Percentiles rank a stretch among this genome's conserved stretches.
These are phyloP conservation scores for Solidago caesia DNA, from an alignment of 129 eudicot species.

Conservation along the genomic window DNA sequence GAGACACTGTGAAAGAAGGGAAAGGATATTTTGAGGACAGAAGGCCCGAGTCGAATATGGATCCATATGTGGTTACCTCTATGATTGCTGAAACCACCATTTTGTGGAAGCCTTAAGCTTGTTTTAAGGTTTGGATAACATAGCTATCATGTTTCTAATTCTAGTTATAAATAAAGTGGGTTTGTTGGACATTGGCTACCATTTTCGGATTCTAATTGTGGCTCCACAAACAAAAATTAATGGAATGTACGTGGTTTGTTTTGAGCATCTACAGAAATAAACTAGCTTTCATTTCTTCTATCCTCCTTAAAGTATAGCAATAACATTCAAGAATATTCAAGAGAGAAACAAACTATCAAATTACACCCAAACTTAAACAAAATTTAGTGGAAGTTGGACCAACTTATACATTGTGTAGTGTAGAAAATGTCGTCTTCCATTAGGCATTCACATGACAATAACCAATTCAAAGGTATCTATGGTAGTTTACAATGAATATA, in stretches of 20 bases:
- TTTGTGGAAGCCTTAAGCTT: slow-evolving; percentile 35
- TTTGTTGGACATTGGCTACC: background rate
- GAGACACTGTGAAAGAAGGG: slow-evolving; percentile 34
- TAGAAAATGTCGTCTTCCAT: too few relatives aligned
- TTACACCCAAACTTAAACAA: too few relatives aligned
- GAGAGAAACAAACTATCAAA: too few relatives aligned
- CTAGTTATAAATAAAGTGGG: background rate
- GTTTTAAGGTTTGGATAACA: slow-evolving; percentile 12
- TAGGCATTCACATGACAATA: too few relatives aligned
- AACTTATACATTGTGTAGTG: too few relatives aligned
- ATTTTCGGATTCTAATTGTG: background rate
- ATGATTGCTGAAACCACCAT: slow-evolving; percentile 5
- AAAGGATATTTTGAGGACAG: slow-evolving; percentile 42
- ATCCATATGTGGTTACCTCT: slow-evolving; percentile 9
- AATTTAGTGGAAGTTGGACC: too few relatives aligned
- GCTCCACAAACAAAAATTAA: background rate
- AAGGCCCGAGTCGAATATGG: slow-evolving; percentile 42
- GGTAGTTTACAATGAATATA: too few relatives aligned
- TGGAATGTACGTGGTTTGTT: background rate
- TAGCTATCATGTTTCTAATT: background rate
- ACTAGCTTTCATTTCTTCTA: too few relatives aligned
- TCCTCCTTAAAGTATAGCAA: too few relatives aligned
- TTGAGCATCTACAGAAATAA: background rate
- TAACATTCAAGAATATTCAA: too few relatives aligned
- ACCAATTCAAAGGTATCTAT: too few relatives aligned